Evolutionary conservation across 495 filamentous ascomycete species (phyloP).

Genomic region (Glonium stellatum): DNA sequence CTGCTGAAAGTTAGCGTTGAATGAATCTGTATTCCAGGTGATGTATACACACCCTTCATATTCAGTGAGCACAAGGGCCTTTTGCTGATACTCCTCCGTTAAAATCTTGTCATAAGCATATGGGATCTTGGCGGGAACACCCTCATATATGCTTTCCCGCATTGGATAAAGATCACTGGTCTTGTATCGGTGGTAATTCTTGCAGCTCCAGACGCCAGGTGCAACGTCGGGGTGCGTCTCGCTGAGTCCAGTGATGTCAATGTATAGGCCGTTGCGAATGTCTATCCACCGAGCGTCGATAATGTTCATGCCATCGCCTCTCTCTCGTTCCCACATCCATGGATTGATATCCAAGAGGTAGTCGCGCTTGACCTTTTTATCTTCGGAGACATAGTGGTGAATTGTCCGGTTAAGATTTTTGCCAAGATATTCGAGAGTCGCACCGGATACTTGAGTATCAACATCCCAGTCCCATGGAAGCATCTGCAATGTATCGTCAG

Average conservation of each 20-base stretch:
- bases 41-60: slow-evolving; percentile 45
- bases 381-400: slow-evolving; percentile 47
- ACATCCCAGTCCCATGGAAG: slow-evolving; percentile 87
- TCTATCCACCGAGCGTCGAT: slow-evolving; percentile 88
- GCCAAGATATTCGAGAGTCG: slow-evolving; percentile 56
- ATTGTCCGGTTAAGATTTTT: slow-evolving; percentile 58
- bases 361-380: slow-evolving; percentile 34
- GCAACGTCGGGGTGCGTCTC: slow-evolving; percentile 52
- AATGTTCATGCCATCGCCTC: slow-evolving; percentile 65
- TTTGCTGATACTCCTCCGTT: slow-evolving; percentile 50
- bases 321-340: slow-evolving; percentile 49
- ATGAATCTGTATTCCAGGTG: slow-evolving; percentile 2
- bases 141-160: slow-evolving; percentile 54
- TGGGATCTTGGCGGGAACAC: slow-evolving; percentile 53
- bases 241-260: slow-evolving; percentile 79
- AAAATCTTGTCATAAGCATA: slow-evolving; percentile 56
- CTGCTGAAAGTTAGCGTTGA: slow-evolving; percentile 31
- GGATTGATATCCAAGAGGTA: slow-evolving; percentile 80
- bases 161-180: slow-evolving; percentile 48
- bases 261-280: slow-evolving; percentile 65
- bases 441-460: slow-evolving; percentile 68
- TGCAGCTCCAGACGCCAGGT: slow-evolving; percentile 71
- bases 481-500: slow-evolving; percentile 40
- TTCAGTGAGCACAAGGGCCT: slow-evolving; percentile 45
- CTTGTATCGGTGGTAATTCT: slow-evolving; percentile 68